Conservation (phyloP, 1,284 basidiomycete species). For the Rhodotorula sp. region DNA sequence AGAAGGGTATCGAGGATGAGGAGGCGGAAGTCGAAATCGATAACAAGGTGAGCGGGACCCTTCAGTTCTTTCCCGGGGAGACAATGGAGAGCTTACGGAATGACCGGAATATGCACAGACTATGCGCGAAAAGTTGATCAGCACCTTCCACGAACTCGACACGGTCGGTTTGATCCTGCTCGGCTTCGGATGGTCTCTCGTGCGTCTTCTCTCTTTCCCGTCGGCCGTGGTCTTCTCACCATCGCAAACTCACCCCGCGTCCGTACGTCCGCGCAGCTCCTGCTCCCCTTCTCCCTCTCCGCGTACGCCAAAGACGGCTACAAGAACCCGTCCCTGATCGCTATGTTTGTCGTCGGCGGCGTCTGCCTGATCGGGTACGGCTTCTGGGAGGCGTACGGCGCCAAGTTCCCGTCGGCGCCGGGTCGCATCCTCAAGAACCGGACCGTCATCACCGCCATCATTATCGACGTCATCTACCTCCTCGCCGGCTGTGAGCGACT, state of each 20-base stretch:
- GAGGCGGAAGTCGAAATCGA: conserved; percentile 5
- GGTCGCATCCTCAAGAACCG: conserved; percentile 25
- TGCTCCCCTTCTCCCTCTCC: conserved; percentile 37
- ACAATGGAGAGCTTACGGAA: neutral
- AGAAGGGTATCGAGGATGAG: neutral
- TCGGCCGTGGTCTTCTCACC: neutral
- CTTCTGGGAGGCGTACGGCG: conserved; percentile 31
- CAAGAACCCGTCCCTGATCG: conserved; percentile 35
- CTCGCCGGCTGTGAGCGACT: conserved; percentile 8
- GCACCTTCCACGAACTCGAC: conserved; percentile 33
- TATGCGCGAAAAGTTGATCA: neutral
- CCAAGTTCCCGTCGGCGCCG: conserved; percentile 27
- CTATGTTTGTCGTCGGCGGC: conserved; percentile 36
- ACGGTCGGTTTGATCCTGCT: conserved; percentile 38
- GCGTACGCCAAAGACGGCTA: conserved; percentile 32
- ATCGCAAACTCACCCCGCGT: too few relatives aligned
- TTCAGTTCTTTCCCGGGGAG: neutral
- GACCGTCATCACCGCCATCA: conserved; percentile 20
- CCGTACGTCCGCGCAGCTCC: conserved; percentile 7
- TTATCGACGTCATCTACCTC: conserved; percentile 35
- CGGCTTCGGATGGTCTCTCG: conserved; percentile 33
- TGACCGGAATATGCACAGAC: neutral
- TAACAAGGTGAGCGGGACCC: neutral
- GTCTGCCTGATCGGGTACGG: conserved; percentile 24
- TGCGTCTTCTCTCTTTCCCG: neutral